phyloP scores from a whole-genome alignment of 2,329 filamentous ascomycete species.

The Corniculantispora saksenae region DNA sequence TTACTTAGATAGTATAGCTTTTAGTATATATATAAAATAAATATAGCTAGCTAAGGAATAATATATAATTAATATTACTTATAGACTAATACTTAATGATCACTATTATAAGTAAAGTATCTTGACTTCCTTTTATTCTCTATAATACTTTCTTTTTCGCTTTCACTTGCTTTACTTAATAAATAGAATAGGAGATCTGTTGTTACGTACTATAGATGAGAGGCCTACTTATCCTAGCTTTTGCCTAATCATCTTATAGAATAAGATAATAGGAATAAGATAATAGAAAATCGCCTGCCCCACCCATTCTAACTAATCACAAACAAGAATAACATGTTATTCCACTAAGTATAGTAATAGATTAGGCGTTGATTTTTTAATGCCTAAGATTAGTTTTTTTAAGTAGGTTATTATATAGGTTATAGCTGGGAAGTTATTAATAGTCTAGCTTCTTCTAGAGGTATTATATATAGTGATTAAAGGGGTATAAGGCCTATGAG shows the following conservation, averaged over 20 bases:
- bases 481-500: no score
- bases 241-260: not conserved
- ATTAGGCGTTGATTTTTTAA: no score
- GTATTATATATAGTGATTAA: no score
- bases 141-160: not conserved
- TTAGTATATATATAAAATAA: not conserved
- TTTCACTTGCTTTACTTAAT: not conserved
- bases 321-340: not conserved
- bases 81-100: not conserved
- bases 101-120: not conserved
- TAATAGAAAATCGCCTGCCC: not conserved
- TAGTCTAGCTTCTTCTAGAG: no score
- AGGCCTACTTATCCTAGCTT: not conserved
- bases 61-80: not conserved
- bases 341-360: not conserved
- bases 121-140: not conserved
- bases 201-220: not conserved
- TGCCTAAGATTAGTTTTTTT: no score
- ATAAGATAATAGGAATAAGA: slow-evolving; percentile 2
- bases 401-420: no score
- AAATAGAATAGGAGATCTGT: not conserved
- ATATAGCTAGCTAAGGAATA: not conserved
- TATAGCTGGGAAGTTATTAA: no score
- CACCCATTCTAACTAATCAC: not conserved
- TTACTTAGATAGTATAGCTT: not conserved